Base-by-base conservation (phyloP, 2,329 filamentous ascomycete species). In the Rutstroemia sp. region DNA sequence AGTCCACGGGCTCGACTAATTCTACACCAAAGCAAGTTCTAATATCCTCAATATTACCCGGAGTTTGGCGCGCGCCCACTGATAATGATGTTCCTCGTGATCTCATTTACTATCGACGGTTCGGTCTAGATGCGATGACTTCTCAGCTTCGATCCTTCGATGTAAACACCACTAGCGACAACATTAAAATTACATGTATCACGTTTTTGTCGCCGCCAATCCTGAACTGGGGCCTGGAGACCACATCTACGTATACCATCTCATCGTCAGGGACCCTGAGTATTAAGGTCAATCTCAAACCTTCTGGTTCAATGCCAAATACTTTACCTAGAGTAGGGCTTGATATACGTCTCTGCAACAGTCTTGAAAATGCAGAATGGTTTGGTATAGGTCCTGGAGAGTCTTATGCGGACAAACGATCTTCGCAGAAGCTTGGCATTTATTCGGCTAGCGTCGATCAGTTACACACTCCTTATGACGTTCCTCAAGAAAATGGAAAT, bases 331-430 rank as follows among this genome's bases (percentile, higher is more conserved):
- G 85, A 8, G 75, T 86, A 23, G 86, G 86, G 0, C 71, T 88
- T 4, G 76, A 82, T 52, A 64, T 87, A 4, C 73, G 76, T 37
- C 69, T 86, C 0, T 72, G 73, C 4, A 67, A 72, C 37, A 53
- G 67, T 0, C 75, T 83, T 23, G 72, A 79, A 50, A 62, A 69
- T 1, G 78, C 80, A 4, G 68, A 71, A 9, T 90, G 85, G 85
- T 87, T 83, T 63, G 85, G 86, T 5, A 79, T 82, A 4, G 86
- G 86, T 0, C 82, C 83, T 0, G 81, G 81, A 2, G 84, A 88
- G 67, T 80, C 76, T 10, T 90, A 88, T 72, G 71, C 73, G 16
- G 86, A 90, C 71, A 85, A 79, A 72, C 86, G 87, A 66, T 66
- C 74, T 18, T 78, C 79, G 2, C 83, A 87, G 64, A 70, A 71